Percentiles rank a stretch among this genome's conserved stretches.
Evolutionary conservation across 2,329 filamentous ascomycete genomes (phyloP).

Genomic region (Colletotrichum tamarilloi): DNA sequence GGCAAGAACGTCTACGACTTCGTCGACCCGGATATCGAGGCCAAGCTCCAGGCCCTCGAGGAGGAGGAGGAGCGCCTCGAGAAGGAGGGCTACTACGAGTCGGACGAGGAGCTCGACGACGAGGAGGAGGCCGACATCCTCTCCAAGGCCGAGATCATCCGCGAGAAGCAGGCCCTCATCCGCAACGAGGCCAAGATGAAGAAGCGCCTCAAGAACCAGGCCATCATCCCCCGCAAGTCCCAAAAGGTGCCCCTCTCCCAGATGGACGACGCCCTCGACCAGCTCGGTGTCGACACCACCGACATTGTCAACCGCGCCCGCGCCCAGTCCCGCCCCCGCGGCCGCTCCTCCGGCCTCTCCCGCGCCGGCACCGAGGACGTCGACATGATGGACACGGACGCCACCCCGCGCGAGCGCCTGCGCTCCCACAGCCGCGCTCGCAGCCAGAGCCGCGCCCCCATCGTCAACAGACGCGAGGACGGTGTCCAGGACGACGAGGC

Average conservation of each 20-base stretch:
- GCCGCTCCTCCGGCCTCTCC: conserved; percentile 75
- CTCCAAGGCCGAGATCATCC: conserved; percentile 93
- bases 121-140: conserved; percentile 88
- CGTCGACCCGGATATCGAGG: conserved; percentile 95
- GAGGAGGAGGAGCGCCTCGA: conserved; percentile 95
- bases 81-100: conserved; percentile 93
- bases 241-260: conserved; percentile 85
- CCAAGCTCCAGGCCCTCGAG: conserved; percentile 90
- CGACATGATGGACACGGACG: conserved; percentile 81
- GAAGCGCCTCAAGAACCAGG: conserved; percentile 97
- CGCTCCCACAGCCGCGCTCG: conserved; percentile 78
- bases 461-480: conserved; percentile 77
- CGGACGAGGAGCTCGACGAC: conserved; percentile 83
- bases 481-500: conserved; percentile 77
- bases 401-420: conserved; percentile 66
- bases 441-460: conserved; percentile 54
- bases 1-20: conserved; percentile 99
- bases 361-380: conserved; percentile 71
- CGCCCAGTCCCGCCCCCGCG: conserved; percentile 73
- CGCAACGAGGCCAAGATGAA: conserved; percentile 95
- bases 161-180: conserved; percentile 92
- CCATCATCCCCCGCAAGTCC: conserved; percentile 86
- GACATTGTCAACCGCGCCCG: conserved; percentile 80
- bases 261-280: conserved; percentile 87
- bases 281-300: conserved; percentile 85